Percentiles rank a stretch among this genome's conserved stretches.
These are phyloP conservation scores for Albatrellus ellisii DNA, from an alignment of 768 basidiomycete genomes.

Conservation along the genomic window DNA sequence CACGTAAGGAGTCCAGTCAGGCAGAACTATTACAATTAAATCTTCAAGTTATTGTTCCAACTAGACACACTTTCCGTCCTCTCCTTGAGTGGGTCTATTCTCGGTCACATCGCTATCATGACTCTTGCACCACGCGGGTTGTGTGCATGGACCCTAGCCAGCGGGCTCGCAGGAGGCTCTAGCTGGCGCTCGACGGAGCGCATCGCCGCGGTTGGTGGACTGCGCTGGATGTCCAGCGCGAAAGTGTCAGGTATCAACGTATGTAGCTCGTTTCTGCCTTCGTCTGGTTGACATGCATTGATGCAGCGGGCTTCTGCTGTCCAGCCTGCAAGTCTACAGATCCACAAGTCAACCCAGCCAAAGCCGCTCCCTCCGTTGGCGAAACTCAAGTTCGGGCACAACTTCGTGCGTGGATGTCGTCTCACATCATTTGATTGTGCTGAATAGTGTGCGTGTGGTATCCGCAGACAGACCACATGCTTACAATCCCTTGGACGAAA, in stretches of 20 bases:
- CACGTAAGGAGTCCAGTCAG: background rate
- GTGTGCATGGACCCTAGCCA: too few species aligned
- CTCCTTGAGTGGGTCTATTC: too few species aligned
- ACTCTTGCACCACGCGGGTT: too few species aligned
- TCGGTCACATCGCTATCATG: too few species aligned
- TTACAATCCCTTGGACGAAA: slow-evolving; percentile 26
- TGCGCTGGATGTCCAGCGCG: slow-evolving; percentile 7
- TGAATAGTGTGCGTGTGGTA: background rate
- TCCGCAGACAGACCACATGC: slow-evolving; percentile 25
- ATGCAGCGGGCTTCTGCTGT: background rate
- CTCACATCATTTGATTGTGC: background rate
- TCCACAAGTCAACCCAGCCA: slow-evolving; percentile 2
- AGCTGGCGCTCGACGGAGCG: background rate
- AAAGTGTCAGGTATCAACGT: slow-evolving; percentile 9
- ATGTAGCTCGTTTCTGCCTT: background rate
- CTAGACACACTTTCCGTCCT: too few species aligned
- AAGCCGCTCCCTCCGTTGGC: slow-evolving; percentile 9
- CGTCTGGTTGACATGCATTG: background rate
- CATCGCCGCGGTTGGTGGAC: background rate
- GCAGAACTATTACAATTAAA: too few species aligned
- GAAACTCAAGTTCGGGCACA: slow-evolving; percentile 10
- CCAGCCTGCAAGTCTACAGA: slow-evolving; percentile 6
- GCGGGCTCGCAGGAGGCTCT: background rate
- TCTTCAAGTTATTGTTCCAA: too few species aligned
- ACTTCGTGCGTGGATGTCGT: slow-evolving; percentile 9